Conservation (phyloP, 2,329 filamentous ascomycete species). For the Bipolaris cookei region DNA sequence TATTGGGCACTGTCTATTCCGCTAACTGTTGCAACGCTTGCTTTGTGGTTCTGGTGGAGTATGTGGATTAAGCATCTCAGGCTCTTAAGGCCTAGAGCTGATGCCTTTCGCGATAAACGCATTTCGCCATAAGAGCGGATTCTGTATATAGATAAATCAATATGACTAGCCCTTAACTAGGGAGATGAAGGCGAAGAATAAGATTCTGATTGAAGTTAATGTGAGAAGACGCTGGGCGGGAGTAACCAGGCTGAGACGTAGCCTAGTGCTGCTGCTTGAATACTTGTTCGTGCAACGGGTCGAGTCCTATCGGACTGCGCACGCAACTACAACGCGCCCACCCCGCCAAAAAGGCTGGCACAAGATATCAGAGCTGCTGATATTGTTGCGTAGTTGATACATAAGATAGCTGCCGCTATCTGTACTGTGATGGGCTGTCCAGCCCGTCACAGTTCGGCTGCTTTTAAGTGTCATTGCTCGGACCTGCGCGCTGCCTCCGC, state of each 20-base stretch:
- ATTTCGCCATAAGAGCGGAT: not conserved
- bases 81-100: not conserved
- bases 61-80: not conserved
- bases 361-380: too few relatives aligned
- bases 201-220: not conserved
- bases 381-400: too few relatives aligned
- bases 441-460: too few relatives aligned
- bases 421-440: too few relatives aligned
- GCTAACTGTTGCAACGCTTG: conserved; percentile 20
- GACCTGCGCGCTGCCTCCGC: not conserved
- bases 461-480: not conserved
- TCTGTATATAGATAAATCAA: not conserved
- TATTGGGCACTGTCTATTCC: conserved; percentile 26
- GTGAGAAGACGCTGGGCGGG: not conserved
- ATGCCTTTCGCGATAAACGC: not conserved
- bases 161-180: not conserved
- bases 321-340: too few relatives aligned
- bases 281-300: too few relatives aligned
- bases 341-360: too few relatives aligned
- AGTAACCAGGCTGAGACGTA: not conserved
- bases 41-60: conserved; percentile 25
- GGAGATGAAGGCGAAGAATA: not conserved
- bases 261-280: conserved; percentile 1
- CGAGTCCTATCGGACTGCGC: too few relatives aligned
- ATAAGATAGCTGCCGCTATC: too few relatives aligned